These are phyloP conservation scores for Talaromyces wortmannii DNA, from an alignment of 495 filamentous ascomycete species.

Conservation along the genomic window DNA sequence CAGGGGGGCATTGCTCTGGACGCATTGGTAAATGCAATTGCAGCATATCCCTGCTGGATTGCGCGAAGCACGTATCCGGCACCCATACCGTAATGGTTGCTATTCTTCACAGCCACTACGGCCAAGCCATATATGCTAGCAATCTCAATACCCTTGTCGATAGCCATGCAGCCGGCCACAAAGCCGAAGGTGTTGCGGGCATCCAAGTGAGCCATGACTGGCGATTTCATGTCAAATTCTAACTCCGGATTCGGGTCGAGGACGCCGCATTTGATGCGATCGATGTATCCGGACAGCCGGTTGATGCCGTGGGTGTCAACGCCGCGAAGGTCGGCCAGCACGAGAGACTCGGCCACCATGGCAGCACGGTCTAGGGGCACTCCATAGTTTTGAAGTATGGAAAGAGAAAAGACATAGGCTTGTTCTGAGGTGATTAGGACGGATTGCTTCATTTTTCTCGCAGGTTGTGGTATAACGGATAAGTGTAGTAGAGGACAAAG, in stretches of 20 bases:
- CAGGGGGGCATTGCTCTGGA: constrained; percentile 19
- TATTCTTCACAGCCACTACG: constrained; percentile 17
- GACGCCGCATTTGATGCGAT: constrained; percentile 12
- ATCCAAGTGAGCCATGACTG: constrained; percentile 21
- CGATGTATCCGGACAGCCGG: constrained; percentile 15
- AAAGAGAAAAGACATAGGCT: neutral
- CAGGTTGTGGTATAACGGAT: neutral
- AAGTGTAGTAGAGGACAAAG: too few relatives aligned
- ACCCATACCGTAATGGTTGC: constrained; percentile 26
- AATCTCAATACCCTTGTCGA: constrained; percentile 13
- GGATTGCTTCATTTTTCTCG: neutral
- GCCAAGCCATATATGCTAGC: constrained; percentile 18
- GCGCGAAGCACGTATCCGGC: constrained; percentile 19
- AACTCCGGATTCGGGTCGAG: constrained; percentile 12
- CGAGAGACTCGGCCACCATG: constrained; percentile 3
- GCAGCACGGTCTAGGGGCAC: neutral
- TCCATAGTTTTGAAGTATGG: neutral
- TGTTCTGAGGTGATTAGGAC: neutral
- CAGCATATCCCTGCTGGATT: constrained; percentile 10
- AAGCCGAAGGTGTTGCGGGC: constrained; percentile 23
- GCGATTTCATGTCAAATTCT: constrained; percentile 11
- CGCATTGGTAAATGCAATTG: constrained; percentile 23
- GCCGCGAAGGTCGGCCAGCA: constrained; percentile 16
- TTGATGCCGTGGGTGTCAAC: constrained; percentile 21
- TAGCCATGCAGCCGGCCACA: constrained; percentile 15